Evolutionary conservation across 495 filamentous ascomycete genomes (phyloP), one percentile per base, ranked within the genome.

Genomic region (Aspergillus olivimuriae): DNA sequence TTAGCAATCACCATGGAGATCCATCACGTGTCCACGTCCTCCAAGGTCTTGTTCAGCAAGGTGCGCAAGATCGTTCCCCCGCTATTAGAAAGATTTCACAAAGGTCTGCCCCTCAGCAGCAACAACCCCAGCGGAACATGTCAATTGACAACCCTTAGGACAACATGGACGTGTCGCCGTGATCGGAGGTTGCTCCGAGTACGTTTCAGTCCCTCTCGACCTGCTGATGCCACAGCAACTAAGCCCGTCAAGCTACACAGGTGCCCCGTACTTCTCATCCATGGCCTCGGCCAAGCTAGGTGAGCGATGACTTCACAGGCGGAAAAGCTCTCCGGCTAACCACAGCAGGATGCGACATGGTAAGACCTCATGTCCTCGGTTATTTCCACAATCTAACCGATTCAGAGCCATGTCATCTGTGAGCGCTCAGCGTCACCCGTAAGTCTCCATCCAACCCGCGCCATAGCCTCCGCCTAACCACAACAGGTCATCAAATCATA

Each of bases 261-360:
- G 92, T 26, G 92, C 92, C 36, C 92, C 92, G 28, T 98, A 95
- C 68, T 98, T 98, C 65, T 95, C 91, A 20, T 90, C 92, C 34
- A 95, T 95, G 78, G 92, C 92, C 28, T 94, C 87, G 38, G 94
- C 94, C 37, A 75, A 83, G 57, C 66, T 98, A 58, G 78, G 80
- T 68, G 66, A 44, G 19, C 24, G 17, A 14, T 24, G 22, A 41
- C 19, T 43, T 19, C 1, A n/a, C 3, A 40, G n/a, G 12, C 6
- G 5, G 18, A 34, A 10, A 19, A 21, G 3, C 17, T 34, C 23
- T 4, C 16, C 16, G 14, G 34, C 16, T 23, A 20, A 34, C 5
- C 16, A 26, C 23, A 42, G 19, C 43, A 77, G 87, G 87, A 14
- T 86, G 82, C 56, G 87, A 94, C 63, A 83, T 94, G 80, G 84